A percentile compares a stretch with the other conserved stretches of the same genome.
Evolutionary conservation across 2,329 filamentous ascomycete genomes (phyloP).

Genomic region (Aspergillus sp.): DNA sequence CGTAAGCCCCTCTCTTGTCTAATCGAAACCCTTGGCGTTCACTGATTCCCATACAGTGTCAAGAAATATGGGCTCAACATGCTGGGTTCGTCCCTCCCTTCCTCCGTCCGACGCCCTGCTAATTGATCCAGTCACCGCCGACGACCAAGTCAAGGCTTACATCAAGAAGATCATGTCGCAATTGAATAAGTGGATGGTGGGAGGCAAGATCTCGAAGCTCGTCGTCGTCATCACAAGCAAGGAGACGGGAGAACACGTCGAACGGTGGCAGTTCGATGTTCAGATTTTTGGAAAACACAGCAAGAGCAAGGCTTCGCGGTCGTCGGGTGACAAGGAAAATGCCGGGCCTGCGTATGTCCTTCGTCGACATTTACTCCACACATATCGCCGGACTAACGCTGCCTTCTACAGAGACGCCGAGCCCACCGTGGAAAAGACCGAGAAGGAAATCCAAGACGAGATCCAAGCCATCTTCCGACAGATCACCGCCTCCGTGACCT

Average conservation of each 20-base stretch:
- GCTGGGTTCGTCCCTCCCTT: slow-evolving; percentile 60
- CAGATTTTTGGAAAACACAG: slow-evolving; percentile 56
- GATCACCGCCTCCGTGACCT: slow-evolving; percentile 96
- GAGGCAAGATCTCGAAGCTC: slow-evolving; percentile 94
- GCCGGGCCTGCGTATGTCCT: slow-evolving; percentile 52
- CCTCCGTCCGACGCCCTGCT: slow-evolving; percentile 9
- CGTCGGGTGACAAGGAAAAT: slow-evolving; percentile 68
- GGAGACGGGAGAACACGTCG: slow-evolving; percentile 92
- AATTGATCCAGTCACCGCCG: slow-evolving; percentile 68
- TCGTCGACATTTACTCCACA: not conserved
- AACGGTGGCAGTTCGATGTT: slow-evolving; percentile 96
- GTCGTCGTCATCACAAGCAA: slow-evolving; percentile 97
- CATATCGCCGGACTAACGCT: not conserved
- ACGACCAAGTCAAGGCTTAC: slow-evolving; percentile 98
- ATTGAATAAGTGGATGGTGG: slow-evolving; percentile 95
- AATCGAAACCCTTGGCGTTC: no score
- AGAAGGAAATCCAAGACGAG: slow-evolving; percentile 89
- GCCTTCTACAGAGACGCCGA: slow-evolving; percentile 27
- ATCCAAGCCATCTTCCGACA: slow-evolving; percentile 97
- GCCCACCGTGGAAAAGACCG: slow-evolving; percentile 69
- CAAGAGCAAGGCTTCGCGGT: slow-evolving; percentile 51
- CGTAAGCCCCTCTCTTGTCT: slow-evolving; percentile 53
- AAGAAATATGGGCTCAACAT: slow-evolving; percentile 99
- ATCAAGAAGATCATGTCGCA: slow-evolving; percentile 99
- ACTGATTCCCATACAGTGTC: slow-evolving; percentile 51